Conservation (phyloP, 2,329 filamentous ascomycete genomes). For the Pyrenophora teres region DNA sequence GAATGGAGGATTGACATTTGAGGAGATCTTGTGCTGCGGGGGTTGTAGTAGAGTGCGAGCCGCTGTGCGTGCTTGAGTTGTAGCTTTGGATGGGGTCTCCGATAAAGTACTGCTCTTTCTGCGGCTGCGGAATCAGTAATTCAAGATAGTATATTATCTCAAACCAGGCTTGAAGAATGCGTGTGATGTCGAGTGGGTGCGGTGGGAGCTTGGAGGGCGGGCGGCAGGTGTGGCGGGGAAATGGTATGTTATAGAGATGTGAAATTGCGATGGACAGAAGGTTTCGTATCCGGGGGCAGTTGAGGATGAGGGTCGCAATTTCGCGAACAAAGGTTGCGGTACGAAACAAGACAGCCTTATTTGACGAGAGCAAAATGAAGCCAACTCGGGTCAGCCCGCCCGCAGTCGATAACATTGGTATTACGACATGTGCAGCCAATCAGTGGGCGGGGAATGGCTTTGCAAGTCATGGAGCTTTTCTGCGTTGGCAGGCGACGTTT, state of each 20-base stretch:
- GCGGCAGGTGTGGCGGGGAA: not conserved
- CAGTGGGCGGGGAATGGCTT: not conserved
- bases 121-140: slow-evolving; percentile 35
- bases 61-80: slow-evolving; percentile 42
- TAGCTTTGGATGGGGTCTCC: slow-evolving; percentile 32
- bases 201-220: no score
- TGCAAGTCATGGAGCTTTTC: not conserved
- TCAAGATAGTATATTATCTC: slow-evolving; percentile 32
- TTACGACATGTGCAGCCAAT: slow-evolving; percentile 3
- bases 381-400: slow-evolving; percentile 9
- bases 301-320: slow-evolving; percentile 12
- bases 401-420: not conserved
- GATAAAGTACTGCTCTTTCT: slow-evolving; percentile 18
- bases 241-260: slow-evolving; percentile 4
- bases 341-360: slow-evolving; percentile 1
- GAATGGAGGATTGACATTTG: slow-evolving; percentile 18
- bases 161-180: not conserved
- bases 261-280: slow-evolving; percentile 14
- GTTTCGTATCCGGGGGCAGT: slow-evolving; percentile 4
- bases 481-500: not conserved
- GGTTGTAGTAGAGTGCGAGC: slow-evolving; percentile 26
- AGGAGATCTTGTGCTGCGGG: slow-evolving; percentile 28
- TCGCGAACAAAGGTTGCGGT: slow-evolving; percentile 1
- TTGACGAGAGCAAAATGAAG: slow-evolving; percentile 15
- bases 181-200: not conserved